Conservation (phyloP, 116 monocot species). For the Trichopus zeylanicus region DNA sequence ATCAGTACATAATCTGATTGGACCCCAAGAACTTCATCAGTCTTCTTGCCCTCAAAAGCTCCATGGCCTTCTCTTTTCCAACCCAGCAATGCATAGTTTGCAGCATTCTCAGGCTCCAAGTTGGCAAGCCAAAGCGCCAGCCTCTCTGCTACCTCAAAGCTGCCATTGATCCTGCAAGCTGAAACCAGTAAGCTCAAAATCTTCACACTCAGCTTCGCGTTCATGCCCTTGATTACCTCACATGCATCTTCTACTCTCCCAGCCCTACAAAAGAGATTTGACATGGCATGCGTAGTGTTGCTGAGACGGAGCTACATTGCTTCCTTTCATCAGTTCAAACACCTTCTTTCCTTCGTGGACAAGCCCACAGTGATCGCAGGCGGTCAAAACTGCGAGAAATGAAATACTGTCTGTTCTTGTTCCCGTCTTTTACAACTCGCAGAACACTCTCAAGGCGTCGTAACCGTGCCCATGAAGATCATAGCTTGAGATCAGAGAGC, state of each 20-base stretch:
- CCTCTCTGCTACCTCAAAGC: constrained; percentile 15
- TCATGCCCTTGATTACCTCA: constrained; percentile 16
- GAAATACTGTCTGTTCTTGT: constrained; percentile 8
- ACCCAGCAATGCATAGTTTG: constrained; percentile 17
- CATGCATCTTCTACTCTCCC: constrained; percentile 30
- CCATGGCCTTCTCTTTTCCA: not conserved
- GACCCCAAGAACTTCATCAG: constrained; percentile 4
- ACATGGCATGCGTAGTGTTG: constrained; percentile 47
- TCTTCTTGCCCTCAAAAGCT: constrained; percentile 6
- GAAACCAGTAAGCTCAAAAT: constrained; percentile 21
- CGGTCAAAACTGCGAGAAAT: constrained; percentile 26
- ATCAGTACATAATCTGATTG: too few relatives aligned
- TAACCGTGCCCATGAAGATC: constrained; percentile 31
- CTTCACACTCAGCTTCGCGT: constrained; percentile 9
- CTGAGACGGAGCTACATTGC: not conserved
- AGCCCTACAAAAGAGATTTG: constrained; percentile 26
- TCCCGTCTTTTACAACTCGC: constrained; percentile 15
- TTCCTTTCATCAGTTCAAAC: constrained; percentile 7
- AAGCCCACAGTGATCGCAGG: constrained; percentile 39
- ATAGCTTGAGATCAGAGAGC: constrained; percentile 25
- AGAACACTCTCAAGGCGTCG: constrained; percentile 24
- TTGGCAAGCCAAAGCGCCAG: constrained; percentile 14
- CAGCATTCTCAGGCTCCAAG: constrained; percentile 19
- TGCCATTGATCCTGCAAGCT: constrained; percentile 21
- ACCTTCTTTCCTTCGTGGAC: constrained; percentile 24